phyloP scores from a whole-genome alignment of 306 rosid species.

The Sicyos baderoa region DNA sequence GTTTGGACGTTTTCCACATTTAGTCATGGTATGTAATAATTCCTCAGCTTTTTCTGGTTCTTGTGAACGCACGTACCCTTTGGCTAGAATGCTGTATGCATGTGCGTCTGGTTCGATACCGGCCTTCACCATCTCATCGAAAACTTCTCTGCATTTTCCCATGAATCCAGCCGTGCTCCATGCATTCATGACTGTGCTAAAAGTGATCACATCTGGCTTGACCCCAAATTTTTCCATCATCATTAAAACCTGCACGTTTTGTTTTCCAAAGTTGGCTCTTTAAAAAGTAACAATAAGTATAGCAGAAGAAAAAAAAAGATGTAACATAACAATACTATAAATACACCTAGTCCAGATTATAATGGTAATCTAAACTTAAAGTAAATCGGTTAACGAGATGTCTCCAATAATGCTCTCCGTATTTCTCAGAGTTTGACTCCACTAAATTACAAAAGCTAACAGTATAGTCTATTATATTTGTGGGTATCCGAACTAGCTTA shows the following conservation, averaged over 20 bases:
- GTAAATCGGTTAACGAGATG: background rate
- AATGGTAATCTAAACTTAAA: background rate
- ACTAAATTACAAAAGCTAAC: no score
- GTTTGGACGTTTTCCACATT: slow-evolving; percentile 43
- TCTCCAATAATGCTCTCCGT: no score
- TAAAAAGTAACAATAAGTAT: background rate
- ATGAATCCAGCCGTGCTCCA: slow-evolving; percentile 73
- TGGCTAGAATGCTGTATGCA: slow-evolving; percentile 67
- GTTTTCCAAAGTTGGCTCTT: background rate
- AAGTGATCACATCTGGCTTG: slow-evolving; percentile 61
- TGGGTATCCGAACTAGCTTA: no score
- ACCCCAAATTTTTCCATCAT: slow-evolving; percentile 55
- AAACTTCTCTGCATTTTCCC: slow-evolving; percentile 52
- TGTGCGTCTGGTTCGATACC: slow-evolving; percentile 59
- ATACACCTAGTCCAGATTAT: background rate
- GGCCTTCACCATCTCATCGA: slow-evolving; percentile 49
- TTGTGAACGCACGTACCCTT: slow-evolving; percentile 57
- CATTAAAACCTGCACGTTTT: slow-evolving; percentile 46
- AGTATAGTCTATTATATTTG: no score
- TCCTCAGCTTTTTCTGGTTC: slow-evolving; percentile 64
- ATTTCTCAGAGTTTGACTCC: no score
- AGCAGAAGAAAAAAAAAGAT: background rate
- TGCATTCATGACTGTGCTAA: slow-evolving; percentile 63
- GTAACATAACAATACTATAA: background rate
- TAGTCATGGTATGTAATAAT: slow-evolving; percentile 37